Evolutionary conservation across 2,329 filamentous ascomycete genomes (phyloP).

Genomic region (Zalaria obscura): DNA sequence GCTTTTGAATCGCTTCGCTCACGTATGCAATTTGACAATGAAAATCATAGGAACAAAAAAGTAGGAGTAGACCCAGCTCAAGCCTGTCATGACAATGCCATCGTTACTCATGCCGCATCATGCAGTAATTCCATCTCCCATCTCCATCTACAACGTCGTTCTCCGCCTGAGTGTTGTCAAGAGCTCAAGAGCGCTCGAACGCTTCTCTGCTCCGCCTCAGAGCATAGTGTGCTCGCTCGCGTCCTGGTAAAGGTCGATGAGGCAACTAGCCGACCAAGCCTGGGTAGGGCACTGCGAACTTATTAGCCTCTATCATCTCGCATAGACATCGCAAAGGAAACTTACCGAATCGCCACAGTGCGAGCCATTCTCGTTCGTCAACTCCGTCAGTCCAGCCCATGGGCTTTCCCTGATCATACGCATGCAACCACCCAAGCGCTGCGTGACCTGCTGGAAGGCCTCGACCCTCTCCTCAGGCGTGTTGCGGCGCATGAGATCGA

Average conservation of each 20-base stretch:
- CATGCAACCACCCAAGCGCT: conserved; percentile 70
- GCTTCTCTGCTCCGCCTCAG: not conserved
- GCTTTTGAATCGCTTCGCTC: too few species aligned
- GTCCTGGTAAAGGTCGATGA: conserved; percentile 95
- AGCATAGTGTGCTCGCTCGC: conserved; percentile 37
- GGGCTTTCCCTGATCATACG: conserved; percentile 62
- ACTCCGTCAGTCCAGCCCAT: conserved; percentile 84
- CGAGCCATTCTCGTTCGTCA: conserved; percentile 81
- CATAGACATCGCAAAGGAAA: conserved; percentile 12
- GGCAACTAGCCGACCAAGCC: conserved; percentile 86
- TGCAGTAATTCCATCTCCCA: too few species aligned
- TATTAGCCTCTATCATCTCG: conserved; percentile 15
- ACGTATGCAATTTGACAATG: too few species aligned
- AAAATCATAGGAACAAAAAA: too few species aligned
- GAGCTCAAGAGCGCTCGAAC: too few species aligned
- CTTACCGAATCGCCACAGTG: conserved; percentile 78
- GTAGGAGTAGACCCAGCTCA: too few species aligned
- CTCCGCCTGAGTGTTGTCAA: too few species aligned
- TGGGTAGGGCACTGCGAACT: conserved; percentile 67
- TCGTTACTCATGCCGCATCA: too few species aligned
- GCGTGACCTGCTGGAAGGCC: conserved; percentile 87
- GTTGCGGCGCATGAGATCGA: conserved; percentile 63
- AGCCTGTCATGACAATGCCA: too few species aligned
- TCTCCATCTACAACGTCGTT: too few species aligned
- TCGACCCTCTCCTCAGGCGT: conserved; percentile 60